Evolutionary conservation across 2,329 filamentous ascomycete species (phyloP).

Genomic region (Myriangium duriaei): DNA sequence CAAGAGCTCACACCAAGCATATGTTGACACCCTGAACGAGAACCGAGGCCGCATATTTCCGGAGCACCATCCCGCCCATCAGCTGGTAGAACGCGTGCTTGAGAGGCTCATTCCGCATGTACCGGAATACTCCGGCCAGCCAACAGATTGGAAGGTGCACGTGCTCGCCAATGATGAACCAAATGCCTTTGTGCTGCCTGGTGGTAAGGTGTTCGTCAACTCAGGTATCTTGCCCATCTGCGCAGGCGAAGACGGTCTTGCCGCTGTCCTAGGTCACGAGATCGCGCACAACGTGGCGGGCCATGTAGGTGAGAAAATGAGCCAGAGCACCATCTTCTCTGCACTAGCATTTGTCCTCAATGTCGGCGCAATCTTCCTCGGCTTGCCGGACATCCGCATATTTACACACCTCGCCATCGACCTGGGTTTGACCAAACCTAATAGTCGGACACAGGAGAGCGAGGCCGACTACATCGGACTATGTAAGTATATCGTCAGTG

Average conservation of each 20-base stretch:
- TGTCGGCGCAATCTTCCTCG: constrained; percentile 25
- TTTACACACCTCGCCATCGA: constrained; percentile 38
- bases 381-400: constrained; percentile 28
- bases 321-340: constrained; percentile 28
- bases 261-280: constrained; percentile 66
- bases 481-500: constrained; percentile 16
- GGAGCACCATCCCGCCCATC: constrained; percentile 44
- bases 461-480: constrained; percentile 73
- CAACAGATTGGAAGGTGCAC: constrained; percentile 53
- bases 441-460: constrained; percentile 56
- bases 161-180: constrained; percentile 57
- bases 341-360: constrained; percentile 23
- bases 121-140: constrained; percentile 39
- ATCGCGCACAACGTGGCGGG: constrained; percentile 64
- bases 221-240: constrained; percentile 60
- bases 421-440: constrained; percentile 54
- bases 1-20: constrained; percentile 40
- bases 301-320: constrained; percentile 54
- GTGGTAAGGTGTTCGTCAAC: constrained; percentile 67
- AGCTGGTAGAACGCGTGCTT: constrained; percentile 52
- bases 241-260: constrained; percentile 54
- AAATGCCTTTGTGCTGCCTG: constrained; percentile 69
- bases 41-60: constrained; percentile 45
- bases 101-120: constrained; percentile 49
- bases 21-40: constrained; percentile 44